phyloP scores from a whole-genome alignment of 805 yeast species.

The Schizosaccharomyces pombe region ASM294v3 CU329670.1:301501-302000 shows the following conservation, averaged over 20 bases:
- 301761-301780: no score
- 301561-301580: not conserved
- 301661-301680: constrained; percentile 74
- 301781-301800: no score
- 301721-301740: not conserved
- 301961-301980: no score
- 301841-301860: no score
- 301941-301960: no score
- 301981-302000: no score
- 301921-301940: no score
- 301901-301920: no score
- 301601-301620: constrained; percentile 75
- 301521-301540: not conserved
- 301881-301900: no score
- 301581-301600: constrained; percentile 45
- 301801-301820: no score
- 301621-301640: constrained; percentile 46
- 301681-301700: constrained; percentile 15
- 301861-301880: no score
- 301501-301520: constrained; percentile 32
- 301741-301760: not conserved
- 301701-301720: not conserved
- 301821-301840: no score
- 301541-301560: not conserved
- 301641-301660: constrained; percentile 76